These are phyloP conservation scores for Oryza brachyantha DNA, from an alignment of 176 grass and related monocot species.

Conservation along the genomic window DNA sequence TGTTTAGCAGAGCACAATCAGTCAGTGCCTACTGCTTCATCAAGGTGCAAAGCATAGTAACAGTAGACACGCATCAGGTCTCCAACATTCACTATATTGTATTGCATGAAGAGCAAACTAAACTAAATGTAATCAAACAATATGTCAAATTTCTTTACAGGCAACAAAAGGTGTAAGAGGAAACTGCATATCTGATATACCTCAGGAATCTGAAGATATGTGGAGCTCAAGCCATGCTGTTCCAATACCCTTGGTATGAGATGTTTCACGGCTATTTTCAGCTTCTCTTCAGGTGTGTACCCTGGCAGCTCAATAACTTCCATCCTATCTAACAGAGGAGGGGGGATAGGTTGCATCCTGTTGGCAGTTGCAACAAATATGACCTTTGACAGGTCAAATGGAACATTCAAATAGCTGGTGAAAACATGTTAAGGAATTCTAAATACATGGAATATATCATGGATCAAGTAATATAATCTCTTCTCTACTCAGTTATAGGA, in stretches of 20 bases:
- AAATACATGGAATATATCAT: background rate
- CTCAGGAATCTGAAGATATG: conserved; percentile 94
- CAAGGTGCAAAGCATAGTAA: background rate
- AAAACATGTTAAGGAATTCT: conserved; percentile 55
- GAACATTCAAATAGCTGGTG: conserved; percentile 97
- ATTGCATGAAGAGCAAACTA: background rate
- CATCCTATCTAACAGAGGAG: conserved; percentile 92
- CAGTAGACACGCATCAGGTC: background rate
- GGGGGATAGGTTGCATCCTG: conserved; percentile 85
- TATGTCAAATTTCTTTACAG: background rate
- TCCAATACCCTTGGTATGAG: conserved; percentile 94
- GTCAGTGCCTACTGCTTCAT: background rate
- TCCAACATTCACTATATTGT: background rate
- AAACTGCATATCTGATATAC: conserved; percentile 40
- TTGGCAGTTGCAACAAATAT: conserved; percentile 99
- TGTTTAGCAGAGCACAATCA: background rate
- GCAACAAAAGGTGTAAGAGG: conserved; percentile 8
- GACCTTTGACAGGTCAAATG: conserved; percentile 93
- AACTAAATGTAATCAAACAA: background rate
- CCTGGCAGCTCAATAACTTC: conserved; percentile 98
- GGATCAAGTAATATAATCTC: conserved; percentile 3
- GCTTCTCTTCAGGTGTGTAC: conserved; percentile 94
- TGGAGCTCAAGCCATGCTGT: conserved; percentile 81
- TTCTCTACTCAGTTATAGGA: conserved; percentile 13
- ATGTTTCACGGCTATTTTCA: conserved; percentile 98